phyloP scores from a whole-genome alignment of 192 early-diverging fungal species.

The Kickxella alabastrina region DNA sequence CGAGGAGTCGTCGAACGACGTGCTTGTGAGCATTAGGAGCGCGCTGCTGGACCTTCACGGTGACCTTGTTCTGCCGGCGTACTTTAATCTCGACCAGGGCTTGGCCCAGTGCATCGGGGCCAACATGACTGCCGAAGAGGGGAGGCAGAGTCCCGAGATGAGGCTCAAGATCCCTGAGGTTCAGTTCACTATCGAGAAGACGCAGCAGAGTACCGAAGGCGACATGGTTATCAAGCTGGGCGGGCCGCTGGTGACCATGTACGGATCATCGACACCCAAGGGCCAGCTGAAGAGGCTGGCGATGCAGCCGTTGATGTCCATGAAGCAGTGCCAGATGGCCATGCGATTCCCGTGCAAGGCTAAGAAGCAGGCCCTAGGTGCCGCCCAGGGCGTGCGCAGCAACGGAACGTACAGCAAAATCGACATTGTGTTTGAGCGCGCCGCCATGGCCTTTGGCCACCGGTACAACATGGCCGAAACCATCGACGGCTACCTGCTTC shows the following conservation, averaged over 20 bases:
- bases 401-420: conserved; percentile 41
- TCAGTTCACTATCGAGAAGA: conserved; percentile 22
- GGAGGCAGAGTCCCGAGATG: conserved; percentile 25
- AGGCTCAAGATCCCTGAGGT: conserved; percentile 34
- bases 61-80: conserved; percentile 34
- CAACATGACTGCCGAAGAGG: neutral
- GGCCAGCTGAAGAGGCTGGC: conserved; percentile 11
- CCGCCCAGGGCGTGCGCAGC: conserved; percentile 36
- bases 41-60: conserved; percentile 36
- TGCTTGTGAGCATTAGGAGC: conserved; percentile 34
- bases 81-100: conserved; percentile 28
- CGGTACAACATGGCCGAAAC: conserved; percentile 51
- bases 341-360: conserved; percentile 29
- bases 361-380: conserved; percentile 29
- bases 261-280: conserved; percentile 36
- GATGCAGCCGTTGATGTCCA: conserved; percentile 37
- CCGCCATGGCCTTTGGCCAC: conserved; percentile 38
- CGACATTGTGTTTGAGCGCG: conserved; percentile 45
- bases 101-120: conserved; percentile 14
- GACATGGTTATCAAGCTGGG: conserved; percentile 21
- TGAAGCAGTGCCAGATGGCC: conserved; percentile 21
- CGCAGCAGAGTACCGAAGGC: conserved; percentile 15
- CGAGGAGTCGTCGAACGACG: conserved; percentile 29
- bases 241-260: conserved; percentile 38
- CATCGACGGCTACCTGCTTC: conserved; percentile 44